Base-by-base conservation (phyloP, 805 yeast species). In the Metschnikowia lachancei region DNA sequence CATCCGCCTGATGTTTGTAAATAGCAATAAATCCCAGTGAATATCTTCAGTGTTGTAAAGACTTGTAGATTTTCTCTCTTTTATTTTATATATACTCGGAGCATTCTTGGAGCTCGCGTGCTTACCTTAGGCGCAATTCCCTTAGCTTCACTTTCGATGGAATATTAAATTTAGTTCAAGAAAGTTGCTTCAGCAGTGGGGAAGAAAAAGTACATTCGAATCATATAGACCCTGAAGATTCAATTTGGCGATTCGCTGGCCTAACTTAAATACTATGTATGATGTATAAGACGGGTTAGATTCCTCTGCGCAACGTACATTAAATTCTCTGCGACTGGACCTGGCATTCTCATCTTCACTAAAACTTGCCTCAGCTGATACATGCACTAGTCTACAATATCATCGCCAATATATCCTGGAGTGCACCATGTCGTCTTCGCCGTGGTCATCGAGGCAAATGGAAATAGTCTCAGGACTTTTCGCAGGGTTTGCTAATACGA, bases 401-500 rank as follows among this genome's bases (percentile, higher is more conserved):
- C 12, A 12, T 16, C 19, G 13, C 29, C 28, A 3, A 20, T n/a
- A 26, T 10, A 26, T 13, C 12, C 16, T 9, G 5, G 26, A 22
- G 18, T 12, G 11, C 12, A 29, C 4, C 6, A 39, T 45, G 48
- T 26, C 40, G 5, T 17, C 38, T 4, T 36, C 38, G 14, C 14
- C 41, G n/a, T 39, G 39, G 43, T 28, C 47, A 2, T 47, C 48
- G 35, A 53, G 72, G n/a, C 70, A 70, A 40, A 66, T 74, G 34
- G 94, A 90, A 58, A 59, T 81, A 0, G 60, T 82, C 1, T 75
- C 94, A 0, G 97, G 97, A 0, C 63, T 91, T 5, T 60, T 81
- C 1, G 95, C 97, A 0, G 99, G 99, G 0, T 76, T 83, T 32
- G 64, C 80, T 11, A 83, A 97, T 6, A 91, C 98, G 1, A 54